Evolutionary conservation across 2,329 filamentous ascomycete genomes (phyloP), one percentile per base, ranked within the genome.

Genomic region (Aspergillus sp.): DNA sequence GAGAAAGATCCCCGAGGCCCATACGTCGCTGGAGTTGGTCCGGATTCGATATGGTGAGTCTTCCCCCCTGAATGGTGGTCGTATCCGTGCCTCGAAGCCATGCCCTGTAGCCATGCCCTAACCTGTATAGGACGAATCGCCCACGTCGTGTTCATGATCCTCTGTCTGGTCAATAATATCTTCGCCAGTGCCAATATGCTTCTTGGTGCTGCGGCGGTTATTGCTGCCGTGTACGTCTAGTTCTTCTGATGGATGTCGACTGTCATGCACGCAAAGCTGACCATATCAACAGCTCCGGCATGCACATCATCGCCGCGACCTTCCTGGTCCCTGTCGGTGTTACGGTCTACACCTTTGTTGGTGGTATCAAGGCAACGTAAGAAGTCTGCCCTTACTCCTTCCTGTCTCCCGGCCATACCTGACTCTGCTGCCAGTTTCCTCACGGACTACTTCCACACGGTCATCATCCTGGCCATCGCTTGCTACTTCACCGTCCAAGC

Each of bases 111-210:
- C 19, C 19, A 19, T 19, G 19, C 19, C 19, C 30, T 57, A 29
- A 53, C 27, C 36, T 19, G 4, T 1, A 7, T 5, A 65, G 64
- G 65, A 4, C 58, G 62, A 0, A 45, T 64, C 0, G 76, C 73
- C 0, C 76, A 79, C 52, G 60, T 75, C 10, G 73, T 78, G 0
- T 78, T 71, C 60, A 78, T 78, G 51, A 65, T 70, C 0, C 62
- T 78, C 0, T 77, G 74, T 45, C 56, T 79, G 6, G 66, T 78
- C 30, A 78, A 78, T 58, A 78, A 79, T 51, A 71, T 78, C 34
- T 71, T 79, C 34, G 74, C 72, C 0, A 69, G 73, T 29, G 71
- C 75, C 3, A 78, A 77, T 51, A 78, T 79, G 75, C 54, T 79
- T 0, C 61, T 79, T 0, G 71, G 70, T 2, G 70, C 68, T 3